A percentile compares a stretch with the other conserved stretches of the same genome.
These are phyloP conservation scores for Neonectria neomacrospora DNA, from an alignment of 2,329 filamentous ascomycete genomes.

Conservation along the genomic window DNA sequence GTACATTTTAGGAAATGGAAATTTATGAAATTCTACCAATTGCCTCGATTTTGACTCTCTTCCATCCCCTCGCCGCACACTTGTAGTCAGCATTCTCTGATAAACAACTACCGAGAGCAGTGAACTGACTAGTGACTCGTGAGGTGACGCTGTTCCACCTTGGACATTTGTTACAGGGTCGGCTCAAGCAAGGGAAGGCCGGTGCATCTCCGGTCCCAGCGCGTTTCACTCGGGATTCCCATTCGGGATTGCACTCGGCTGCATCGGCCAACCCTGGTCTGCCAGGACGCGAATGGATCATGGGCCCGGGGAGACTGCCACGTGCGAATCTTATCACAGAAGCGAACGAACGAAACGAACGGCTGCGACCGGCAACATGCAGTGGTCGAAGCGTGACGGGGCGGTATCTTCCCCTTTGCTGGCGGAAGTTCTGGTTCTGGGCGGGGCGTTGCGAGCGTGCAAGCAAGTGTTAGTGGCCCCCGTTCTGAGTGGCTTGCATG, in stretches of 20 bases:
- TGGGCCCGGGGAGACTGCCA: conserved; percentile 20
- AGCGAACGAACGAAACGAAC: conserved; percentile 26
- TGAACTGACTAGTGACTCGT: neutral
- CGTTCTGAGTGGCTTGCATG: conserved; percentile 40
- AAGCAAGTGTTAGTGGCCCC: neutral
- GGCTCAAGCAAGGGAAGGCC: conserved; percentile 5
- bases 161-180: neutral
- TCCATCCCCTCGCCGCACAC: neutral
- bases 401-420: conserved; percentile 6
- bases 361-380: conserved; percentile 30
- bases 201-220: conserved; percentile 14
- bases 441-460: conserved; percentile 18
- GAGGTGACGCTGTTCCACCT: neutral
- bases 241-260: conserved; percentile 13
- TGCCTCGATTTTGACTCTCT: neutral
- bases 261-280: conserved; percentile 11
- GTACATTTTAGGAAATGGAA: conserved; percentile 36
- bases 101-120: neutral
- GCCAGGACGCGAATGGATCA: neutral
- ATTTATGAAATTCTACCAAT: conserved; percentile 28
- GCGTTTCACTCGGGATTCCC: conserved; percentile 7
- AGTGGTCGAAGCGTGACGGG: conserved; percentile 26
- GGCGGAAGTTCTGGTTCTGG: conserved; percentile 5
- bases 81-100: neutral
- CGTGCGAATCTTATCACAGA: conserved; percentile 33